Percentiles rank a stretch among this genome's conserved stretches.
Conservation (phyloP, 169 alveolate genomes). For the Cryptosporidium canis region DNA sequence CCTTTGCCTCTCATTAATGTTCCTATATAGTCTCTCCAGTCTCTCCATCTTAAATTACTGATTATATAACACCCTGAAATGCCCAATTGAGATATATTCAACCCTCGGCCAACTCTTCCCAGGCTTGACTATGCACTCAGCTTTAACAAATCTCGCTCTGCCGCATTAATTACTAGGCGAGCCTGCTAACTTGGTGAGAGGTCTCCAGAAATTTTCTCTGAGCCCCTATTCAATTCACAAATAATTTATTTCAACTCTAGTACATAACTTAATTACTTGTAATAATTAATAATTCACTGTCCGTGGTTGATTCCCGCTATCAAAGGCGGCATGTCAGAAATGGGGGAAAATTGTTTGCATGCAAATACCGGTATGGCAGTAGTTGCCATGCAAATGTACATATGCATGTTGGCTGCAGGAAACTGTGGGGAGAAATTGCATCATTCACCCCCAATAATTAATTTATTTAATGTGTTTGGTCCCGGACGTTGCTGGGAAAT, state of each 20-base stretch:
- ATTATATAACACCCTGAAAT: not conserved
- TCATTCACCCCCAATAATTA: not conserved
- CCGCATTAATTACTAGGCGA: too few species aligned
- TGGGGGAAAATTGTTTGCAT: not conserved
- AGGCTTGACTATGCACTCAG: too few species aligned
- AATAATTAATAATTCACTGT: not conserved
- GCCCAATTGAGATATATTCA: not conserved
- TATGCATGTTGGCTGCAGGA: not conserved
- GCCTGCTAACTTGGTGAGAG: too few species aligned
- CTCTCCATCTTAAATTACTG: not conserved
- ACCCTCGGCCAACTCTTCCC: too few species aligned
- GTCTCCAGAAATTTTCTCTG: too few species aligned
- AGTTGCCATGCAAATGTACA: not conserved
- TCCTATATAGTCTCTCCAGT: not conserved
- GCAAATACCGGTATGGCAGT: not conserved
- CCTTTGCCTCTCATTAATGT: conserved; percentile 18
- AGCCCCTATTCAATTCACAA: too few species aligned
- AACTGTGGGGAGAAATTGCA: not conserved
- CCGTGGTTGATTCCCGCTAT: not conserved
- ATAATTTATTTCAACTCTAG: not conserved
- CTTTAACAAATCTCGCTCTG: too few species aligned
- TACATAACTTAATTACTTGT: not conserved
- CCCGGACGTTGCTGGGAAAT: not conserved
- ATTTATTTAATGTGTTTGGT: not conserved
- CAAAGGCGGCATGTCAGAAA: not conserved